Percentiles rank a stretch among this genome's conserved stretches.
phyloP scores from a whole-genome alignment of 805 yeast species.

The Blastobotrys robertii region DNA sequence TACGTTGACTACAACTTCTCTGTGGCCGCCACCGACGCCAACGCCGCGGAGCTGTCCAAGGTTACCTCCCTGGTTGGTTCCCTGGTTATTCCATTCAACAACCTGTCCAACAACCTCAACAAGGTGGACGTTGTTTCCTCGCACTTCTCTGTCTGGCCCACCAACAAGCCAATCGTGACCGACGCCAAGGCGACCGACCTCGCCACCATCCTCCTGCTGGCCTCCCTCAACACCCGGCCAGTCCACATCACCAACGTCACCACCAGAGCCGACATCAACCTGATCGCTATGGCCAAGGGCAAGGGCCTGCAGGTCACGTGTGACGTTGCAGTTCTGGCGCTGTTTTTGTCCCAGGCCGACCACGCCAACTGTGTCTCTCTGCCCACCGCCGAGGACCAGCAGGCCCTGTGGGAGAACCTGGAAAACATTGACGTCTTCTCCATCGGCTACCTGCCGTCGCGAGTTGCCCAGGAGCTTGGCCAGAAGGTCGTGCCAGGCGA shows the following conservation, averaged over 20 bases:
- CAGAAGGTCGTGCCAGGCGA: conserved; percentile 55
- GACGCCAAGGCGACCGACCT: conserved; percentile 88
- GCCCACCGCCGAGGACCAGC: conserved; percentile 76
- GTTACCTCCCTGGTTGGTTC: conserved; percentile 64
- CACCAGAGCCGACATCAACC: conserved; percentile 67
- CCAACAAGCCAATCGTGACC: conserved; percentile 72
- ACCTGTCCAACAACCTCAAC: conserved; percentile 43
- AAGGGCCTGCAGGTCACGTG: conserved; percentile 78
- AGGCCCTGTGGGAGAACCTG: conserved; percentile 69
- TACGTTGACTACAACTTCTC: conserved; percentile 76
- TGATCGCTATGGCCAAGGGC: conserved; percentile 76
- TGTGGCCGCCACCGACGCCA: conserved; percentile 70
- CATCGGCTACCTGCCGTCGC: conserved; percentile 68
- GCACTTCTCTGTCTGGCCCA: conserved; percentile 80
- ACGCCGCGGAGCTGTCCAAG: conserved; percentile 50
- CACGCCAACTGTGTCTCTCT: conserved; percentile 62
- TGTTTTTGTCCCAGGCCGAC: conserved; percentile 59
- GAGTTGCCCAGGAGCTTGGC: conserved; percentile 57
- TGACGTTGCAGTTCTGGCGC: conserved; percentile 73
- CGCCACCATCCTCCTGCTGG: conserved; percentile 84
- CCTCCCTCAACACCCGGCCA: conserved; percentile 74
- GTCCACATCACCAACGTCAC: conserved; percentile 86
- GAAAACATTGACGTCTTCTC: conserved; percentile 76
- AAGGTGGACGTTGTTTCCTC: conserved; percentile 71
- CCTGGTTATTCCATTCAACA: conserved; percentile 71